Evolutionary conservation across 2,329 filamentous ascomycete genomes (phyloP), one percentile per base, ranked within the genome.

Genomic region (Ascocoryne sarcoides): DNA sequence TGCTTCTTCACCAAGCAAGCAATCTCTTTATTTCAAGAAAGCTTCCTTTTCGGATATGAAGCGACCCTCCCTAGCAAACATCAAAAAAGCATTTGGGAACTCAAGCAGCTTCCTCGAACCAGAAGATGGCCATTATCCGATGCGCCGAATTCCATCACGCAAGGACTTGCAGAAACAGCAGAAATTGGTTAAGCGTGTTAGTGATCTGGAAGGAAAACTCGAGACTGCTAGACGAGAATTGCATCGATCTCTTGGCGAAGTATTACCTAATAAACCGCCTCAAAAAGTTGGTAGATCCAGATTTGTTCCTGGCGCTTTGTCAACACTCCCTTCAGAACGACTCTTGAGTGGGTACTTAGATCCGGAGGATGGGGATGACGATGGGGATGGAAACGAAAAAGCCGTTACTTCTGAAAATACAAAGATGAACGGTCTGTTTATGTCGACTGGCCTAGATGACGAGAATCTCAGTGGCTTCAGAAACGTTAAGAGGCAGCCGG

Each of bases 201-300:
- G 73, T 48, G 69, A 79, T 47, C 65, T 80, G 10, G 76, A 81
- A 50, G 56, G 63, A 10, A 77, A 79, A 53, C 65, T 80, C 20
- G 62, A 71, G 12, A 64, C 66, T 26, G 74, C 74, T 7, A 66
- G 73, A 23, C 65, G 65, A 36, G 70, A 80, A 56, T 64, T 80
- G 17, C 62, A 65, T 21, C 61, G 69, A 4, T 62, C 70, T 29
- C 59, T 73, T 12, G 61, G 61, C 9, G 64, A 70, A 28, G 23
- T 7, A 26, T 26, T 7, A 7, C 47, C 51, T 10, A 21, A 10
- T 28, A 32, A 34, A 9, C 37, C 56, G 47, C 32, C 42, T 54
- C 18, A 58, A 56, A 29, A 58, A 50, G 33, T 43, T 50, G 38
- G 47, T 45, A 38, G 61, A 58, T 43, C 55, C 42, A 43, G 58